phyloP scores from a whole-genome alignment of 2,329 filamentous ascomycete species.

The Calonectria naviculata region DNA sequence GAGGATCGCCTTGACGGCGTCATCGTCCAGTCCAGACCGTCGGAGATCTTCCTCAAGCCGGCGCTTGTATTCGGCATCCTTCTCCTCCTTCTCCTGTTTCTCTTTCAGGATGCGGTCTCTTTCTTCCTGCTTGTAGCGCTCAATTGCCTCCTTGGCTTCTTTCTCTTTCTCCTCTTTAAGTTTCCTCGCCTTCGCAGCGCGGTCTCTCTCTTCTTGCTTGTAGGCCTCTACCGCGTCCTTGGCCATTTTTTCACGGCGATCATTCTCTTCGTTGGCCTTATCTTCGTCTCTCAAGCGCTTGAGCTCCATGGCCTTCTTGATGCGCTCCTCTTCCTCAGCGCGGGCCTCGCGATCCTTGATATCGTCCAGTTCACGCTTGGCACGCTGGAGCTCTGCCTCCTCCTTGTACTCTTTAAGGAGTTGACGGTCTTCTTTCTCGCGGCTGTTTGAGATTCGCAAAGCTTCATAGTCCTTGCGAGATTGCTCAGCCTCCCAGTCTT shows the following conservation, averaged over 20 bases:
- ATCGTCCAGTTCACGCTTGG: conserved; percentile 60
- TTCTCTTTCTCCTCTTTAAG: conserved; percentile 62
- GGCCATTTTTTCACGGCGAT: conserved; percentile 57
- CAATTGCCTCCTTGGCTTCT: conserved; percentile 61
- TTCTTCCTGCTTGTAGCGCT: conserved; percentile 61
- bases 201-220: conserved; percentile 58
- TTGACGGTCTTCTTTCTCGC: conserved; percentile 49
- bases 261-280: conserved; percentile 45
- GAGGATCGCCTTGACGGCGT: conserved; percentile 68
- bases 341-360: conserved; percentile 59
- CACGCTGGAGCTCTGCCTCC: conserved; percentile 61
- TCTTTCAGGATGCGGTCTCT: conserved; percentile 57
- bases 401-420: conserved; percentile 54
- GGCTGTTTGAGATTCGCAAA: conserved; percentile 33
- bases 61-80: conserved; percentile 60
- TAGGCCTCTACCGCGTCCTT: conserved; percentile 63
- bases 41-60: conserved; percentile 68
- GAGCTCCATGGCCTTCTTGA: conserved; percentile 62
- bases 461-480: conserved; percentile 37
- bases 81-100: conserved; percentile 57
- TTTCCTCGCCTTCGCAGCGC: conserved; percentile 56
- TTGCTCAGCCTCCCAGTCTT: conserved; percentile 48
- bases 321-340: conserved; percentile 60
- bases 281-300: conserved; percentile 63
- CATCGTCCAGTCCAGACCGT: conserved; percentile 68